Evolutionary conservation across 148 eudicot genomes (phyloP).

Genomic region (Rhododendron mucronatum): DNA sequence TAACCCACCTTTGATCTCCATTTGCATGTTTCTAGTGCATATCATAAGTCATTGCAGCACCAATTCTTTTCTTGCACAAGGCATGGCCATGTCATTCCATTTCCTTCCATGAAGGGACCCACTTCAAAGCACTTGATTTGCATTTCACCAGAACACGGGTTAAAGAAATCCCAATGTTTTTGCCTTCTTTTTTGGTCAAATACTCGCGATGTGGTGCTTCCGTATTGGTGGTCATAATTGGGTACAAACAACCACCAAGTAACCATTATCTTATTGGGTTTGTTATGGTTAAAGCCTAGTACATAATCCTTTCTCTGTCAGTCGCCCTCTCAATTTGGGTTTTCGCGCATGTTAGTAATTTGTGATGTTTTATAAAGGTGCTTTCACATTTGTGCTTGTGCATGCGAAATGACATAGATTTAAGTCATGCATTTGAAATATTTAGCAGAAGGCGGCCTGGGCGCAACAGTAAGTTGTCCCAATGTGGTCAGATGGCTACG

Average conservation of each 20-base stretch:
- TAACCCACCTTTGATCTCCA: neutral
- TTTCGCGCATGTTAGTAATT: neutral
- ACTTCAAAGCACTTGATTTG: neutral
- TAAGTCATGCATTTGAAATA: neutral
- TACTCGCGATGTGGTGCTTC: neutral
- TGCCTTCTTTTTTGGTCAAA: neutral
- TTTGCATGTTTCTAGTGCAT: neutral
- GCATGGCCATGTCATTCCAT: neutral
- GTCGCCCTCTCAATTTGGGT: neutral
- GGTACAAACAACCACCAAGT: neutral
- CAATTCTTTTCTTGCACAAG: neutral
- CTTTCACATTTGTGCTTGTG: neutral
- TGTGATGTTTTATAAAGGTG: neutral
- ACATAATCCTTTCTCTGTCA: neutral
- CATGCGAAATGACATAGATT: neutral
- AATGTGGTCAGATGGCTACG: neutral
- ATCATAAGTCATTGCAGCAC: neutral
- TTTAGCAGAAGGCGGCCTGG: neutral
- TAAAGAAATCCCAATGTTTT: too few species aligned
- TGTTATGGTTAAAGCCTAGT: neutral
- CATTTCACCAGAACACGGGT: neutral
- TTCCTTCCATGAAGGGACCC: neutral
- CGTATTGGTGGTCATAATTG: neutral
- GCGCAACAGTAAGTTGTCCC: neutral
- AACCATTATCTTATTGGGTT: neutral